Conservation (phyloP, 1,284 basidiomycete species). For the Malassezia psittaci region DNA sequence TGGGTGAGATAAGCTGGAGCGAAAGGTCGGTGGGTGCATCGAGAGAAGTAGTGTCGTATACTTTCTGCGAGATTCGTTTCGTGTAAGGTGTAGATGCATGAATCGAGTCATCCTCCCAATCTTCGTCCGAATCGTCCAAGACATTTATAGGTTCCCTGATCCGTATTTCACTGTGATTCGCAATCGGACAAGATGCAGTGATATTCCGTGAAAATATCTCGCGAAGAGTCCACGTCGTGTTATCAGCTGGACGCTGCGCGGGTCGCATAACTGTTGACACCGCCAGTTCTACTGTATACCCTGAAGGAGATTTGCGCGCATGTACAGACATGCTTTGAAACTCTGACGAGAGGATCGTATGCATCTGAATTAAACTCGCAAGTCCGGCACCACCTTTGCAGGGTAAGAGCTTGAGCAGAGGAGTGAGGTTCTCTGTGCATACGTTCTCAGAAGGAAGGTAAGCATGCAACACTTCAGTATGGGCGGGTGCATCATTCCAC, state of each 20-base stretch:
- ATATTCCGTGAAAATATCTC: constrained; percentile 23
- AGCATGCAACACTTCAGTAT: constrained; percentile 18
- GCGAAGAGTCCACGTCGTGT: constrained; percentile 25
- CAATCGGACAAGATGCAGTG: constrained; percentile 23
- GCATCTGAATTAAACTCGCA: constrained; percentile 73
- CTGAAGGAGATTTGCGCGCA: constrained; percentile 24
- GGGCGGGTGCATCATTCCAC: constrained; percentile 12
- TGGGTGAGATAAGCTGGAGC: background rate
- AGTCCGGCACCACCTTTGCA: constrained; percentile 78
- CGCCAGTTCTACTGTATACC: constrained; percentile 60
- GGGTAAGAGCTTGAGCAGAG: constrained; percentile 84
- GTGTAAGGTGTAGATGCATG: constrained; percentile 2
- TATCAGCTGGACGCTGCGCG: constrained; percentile 12
- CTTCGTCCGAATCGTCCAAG: constrained; percentile 17
- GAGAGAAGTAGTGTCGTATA: constrained; percentile 1
- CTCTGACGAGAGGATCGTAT: constrained; percentile 71
- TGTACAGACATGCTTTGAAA: constrained; percentile 79
- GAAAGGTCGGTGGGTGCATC: background rate
- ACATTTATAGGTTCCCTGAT: constrained; percentile 19
- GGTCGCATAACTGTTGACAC: constrained; percentile 76
- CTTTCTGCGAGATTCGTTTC: background rate
- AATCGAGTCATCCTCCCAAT: constrained; percentile 13
- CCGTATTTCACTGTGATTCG: constrained; percentile 18
- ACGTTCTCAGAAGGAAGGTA: constrained; percentile 26
- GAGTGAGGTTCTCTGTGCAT: constrained; percentile 93